A percentile compares a stretch with the other conserved stretches of the same genome.
phyloP scores from a whole-genome alignment of 805 yeast species.

The Ogataea kodamae region DNA sequence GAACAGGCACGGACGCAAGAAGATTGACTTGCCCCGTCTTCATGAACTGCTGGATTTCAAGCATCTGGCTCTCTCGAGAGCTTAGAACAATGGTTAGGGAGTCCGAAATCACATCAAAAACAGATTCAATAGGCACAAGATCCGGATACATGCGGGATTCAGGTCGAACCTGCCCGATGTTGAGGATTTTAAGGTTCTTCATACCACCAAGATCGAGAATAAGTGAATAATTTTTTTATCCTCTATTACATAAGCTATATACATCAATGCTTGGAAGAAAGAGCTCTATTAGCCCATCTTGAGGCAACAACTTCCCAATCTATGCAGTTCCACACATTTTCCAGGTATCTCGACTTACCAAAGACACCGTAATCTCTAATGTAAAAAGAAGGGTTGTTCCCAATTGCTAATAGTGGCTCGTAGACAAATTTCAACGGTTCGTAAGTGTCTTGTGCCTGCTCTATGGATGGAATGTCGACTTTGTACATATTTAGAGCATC shows the following conservation, averaged over 20 bases:
- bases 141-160: conserved; percentile 63
- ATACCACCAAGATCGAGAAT: conserved; percentile 14
- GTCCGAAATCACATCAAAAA: conserved; percentile 72
- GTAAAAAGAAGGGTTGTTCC: conserved; percentile 69
- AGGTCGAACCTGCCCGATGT: conserved; percentile 50
- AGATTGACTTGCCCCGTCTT: conserved; percentile 57
- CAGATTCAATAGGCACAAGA: conserved; percentile 48
- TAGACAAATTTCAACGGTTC: conserved; percentile 39
- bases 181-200: conserved; percentile 38
- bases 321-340: conserved; percentile 70
- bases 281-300: conserved; percentile 32
- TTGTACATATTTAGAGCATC: conserved; percentile 14
- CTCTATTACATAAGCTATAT: conserved; percentile 13
- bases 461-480: conserved; percentile 31
- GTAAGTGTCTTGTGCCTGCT: conserved; percentile 40
- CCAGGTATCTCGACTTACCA: conserved; percentile 70
- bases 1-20: conserved; percentile 58
- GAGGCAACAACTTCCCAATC: conserved; percentile 76
- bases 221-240: conserved; percentile 7
- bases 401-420: conserved; percentile 66
- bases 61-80: conserved; percentile 45
- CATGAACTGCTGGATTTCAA: conserved; percentile 76
- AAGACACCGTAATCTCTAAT: conserved; percentile 73
- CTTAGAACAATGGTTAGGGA: conserved; percentile 65
- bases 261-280: conserved; percentile 7